Percentiles rank a stretch among this genome's conserved stretches.
Evolutionary conservation across 2,329 filamentous ascomycete species (phyloP).

Genomic region (Hypoxylon sp.): DNA sequence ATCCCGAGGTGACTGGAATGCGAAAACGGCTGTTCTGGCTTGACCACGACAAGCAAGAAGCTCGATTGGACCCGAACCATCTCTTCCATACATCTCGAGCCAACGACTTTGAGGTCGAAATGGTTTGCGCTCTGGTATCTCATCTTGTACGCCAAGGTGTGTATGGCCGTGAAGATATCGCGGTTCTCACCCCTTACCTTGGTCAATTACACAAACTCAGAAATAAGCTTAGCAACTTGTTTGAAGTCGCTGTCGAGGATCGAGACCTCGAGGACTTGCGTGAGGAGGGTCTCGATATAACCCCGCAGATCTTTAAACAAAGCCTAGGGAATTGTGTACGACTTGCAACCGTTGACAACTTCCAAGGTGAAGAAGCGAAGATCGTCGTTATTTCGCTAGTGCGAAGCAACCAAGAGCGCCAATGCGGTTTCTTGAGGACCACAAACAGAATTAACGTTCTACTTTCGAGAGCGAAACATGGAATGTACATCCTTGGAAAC

Average conservation of each 20-base stretch:
- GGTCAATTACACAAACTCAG: slow-evolving; percentile 71
- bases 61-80: slow-evolving; percentile 47
- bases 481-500: slow-evolving; percentile 81
- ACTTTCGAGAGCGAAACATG: slow-evolving; percentile 75
- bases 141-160: slow-evolving; percentile 76
- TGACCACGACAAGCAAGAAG: slow-evolving; percentile 62
- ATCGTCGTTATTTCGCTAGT: slow-evolving; percentile 79
- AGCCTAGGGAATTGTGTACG: slow-evolving; percentile 65
- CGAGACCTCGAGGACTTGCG: slow-evolving; percentile 69
- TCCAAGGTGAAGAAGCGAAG: slow-evolving; percentile 82
- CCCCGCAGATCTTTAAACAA: slow-evolving; percentile 53
- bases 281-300: slow-evolving; percentile 32
- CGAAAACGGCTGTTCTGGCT: slow-evolving; percentile 70
- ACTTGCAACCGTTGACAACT: slow-evolving; percentile 79
- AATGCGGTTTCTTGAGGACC: slow-evolving; percentile 76
- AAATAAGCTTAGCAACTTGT: slow-evolving; percentile 60
- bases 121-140: slow-evolving; percentile 73
- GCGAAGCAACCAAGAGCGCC: slow-evolving; percentile 72
- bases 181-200: slow-evolving; percentile 76
- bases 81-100: slow-evolving; percentile 62
- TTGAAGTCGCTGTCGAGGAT: slow-evolving; percentile 74
- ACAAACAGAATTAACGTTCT: slow-evolving; percentile 79
- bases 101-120: slow-evolving; percentile 74
- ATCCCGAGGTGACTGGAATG: slow-evolving; percentile 66
- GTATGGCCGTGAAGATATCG: slow-evolving; percentile 74